Evolutionary conservation across 139 green algal species (phyloP).

Genomic region (Ulvella scutata): DNA sequence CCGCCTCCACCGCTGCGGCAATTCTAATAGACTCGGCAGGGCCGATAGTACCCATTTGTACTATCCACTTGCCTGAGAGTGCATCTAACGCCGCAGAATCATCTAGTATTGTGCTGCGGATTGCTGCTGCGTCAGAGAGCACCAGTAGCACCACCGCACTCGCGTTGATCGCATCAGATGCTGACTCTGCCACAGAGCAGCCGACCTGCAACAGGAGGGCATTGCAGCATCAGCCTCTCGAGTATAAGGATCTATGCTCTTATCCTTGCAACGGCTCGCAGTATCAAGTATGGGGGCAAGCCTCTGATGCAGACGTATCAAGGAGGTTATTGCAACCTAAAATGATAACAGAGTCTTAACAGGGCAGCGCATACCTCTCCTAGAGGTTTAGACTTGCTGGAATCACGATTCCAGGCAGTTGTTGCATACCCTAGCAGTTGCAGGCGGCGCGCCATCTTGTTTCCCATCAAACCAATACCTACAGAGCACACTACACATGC

Average conservation of each 20-base stretch:
- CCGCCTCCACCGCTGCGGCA: not conserved
- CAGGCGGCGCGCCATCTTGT: constrained; percentile 17
- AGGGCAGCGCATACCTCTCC: constrained; percentile 4
- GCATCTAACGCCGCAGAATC: not conserved
- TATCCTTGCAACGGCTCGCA: too few species aligned
- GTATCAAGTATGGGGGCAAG: too few species aligned
- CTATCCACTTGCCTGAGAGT: constrained; percentile 4
- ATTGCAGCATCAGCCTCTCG: not conserved
- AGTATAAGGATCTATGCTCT: not conserved
- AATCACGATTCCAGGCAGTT: constrained; percentile 11
- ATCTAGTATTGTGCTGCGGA: constrained; percentile 6
- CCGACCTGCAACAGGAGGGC: constrained; percentile 7
- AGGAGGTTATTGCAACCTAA: too few species aligned
- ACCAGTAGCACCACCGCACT: constrained; percentile 10
- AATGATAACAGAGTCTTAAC: too few species aligned
- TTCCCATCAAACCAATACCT: constrained; percentile 8
- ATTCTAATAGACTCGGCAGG: constrained; percentile 7
- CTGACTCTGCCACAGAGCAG: not conserved
- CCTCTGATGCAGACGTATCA: too few species aligned
- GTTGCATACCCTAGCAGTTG: constrained; percentile 10
- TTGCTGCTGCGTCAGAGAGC: constrained; percentile 13
- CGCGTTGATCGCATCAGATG: not conserved
- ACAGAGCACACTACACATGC: too few species aligned
- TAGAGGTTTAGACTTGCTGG: constrained; percentile 7
- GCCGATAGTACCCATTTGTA: constrained; percentile 21